phyloP scores from a whole-genome alignment of 306 rosid genomes.

The Potentilla sterilis region DNA sequence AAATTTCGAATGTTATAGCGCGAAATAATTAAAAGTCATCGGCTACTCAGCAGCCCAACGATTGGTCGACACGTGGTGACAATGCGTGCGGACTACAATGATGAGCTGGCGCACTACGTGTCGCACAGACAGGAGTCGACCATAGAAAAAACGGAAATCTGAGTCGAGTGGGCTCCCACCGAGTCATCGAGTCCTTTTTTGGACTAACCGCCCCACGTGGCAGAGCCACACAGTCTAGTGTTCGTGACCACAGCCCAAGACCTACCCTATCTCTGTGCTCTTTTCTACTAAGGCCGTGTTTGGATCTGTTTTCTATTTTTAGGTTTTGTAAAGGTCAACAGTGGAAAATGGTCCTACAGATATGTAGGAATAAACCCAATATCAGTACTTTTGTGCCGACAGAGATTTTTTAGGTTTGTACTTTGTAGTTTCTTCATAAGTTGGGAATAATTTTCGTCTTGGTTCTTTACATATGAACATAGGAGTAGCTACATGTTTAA shows the following conservation, averaged over 20 bases:
- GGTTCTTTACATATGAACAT: not conserved
- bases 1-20: no score
- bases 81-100: not conserved
- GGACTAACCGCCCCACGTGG: conserved; percentile 46
- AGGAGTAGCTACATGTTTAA: not conserved
- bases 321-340: not conserved
- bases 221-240: conserved; percentile 26
- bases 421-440: not conserved
- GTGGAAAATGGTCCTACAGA: not conserved
- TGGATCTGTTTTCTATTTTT: not conserved
- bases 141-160: not conserved
- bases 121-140: not conserved
- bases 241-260: conserved; percentile 10
- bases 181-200: not conserved
- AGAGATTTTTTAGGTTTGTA: not conserved
- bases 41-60: not conserved
- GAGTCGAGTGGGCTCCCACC: conserved; percentile 5
- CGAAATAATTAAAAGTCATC: not conserved
- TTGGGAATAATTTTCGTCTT: not conserved
- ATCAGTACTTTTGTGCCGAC: not conserved
- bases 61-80: not conserved
- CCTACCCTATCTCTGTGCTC: not conserved
- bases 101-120: not conserved
- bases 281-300: conserved; percentile 10
- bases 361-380: no score